These are phyloP conservation scores for Tilletia setariae DNA, from an alignment of 1,284 basidiomycete species.

Conservation along the genomic window DNA sequence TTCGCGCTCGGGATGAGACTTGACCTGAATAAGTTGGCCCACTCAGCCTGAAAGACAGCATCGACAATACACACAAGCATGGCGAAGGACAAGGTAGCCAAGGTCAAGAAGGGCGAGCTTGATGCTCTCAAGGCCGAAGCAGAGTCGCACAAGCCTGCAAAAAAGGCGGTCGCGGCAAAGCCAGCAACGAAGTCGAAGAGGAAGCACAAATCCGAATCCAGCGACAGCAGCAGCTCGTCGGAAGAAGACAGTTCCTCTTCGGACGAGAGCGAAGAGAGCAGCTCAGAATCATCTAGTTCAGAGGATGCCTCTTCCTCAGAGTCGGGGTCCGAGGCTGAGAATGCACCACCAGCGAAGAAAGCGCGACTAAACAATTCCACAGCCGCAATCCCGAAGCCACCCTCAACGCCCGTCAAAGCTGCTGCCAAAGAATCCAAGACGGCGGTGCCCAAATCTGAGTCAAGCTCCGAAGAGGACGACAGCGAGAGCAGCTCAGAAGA, in stretches of 20 bases:
- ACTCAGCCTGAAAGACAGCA: too few species aligned
- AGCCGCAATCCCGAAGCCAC: background rate
- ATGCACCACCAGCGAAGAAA: too few species aligned
- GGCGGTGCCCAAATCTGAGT: background rate
- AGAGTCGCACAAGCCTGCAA: background rate
- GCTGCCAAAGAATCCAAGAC: background rate
- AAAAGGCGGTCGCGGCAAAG: background rate
- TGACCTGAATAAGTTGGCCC: too few species aligned
- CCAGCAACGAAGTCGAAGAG: slow-evolving; percentile 1
- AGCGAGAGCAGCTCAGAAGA: slow-evolving; percentile 6
- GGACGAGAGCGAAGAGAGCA: slow-evolving; percentile 16
- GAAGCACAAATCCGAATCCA: background rate
- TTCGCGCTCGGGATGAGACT: too few species aligned
- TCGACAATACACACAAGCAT: background rate
- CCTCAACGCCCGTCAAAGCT: background rate
- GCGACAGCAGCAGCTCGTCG: slow-evolving; percentile 11
- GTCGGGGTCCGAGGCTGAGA: slow-evolving; percentile 22
- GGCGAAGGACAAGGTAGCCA: background rate
- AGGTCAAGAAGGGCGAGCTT: background rate
- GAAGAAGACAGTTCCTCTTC: background rate
- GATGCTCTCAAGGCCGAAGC: background rate
- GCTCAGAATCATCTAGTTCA: slow-evolving; percentile 27
- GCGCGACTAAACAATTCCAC: background rate
- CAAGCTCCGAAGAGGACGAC: background rate
- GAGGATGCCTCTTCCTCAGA: slow-evolving; percentile 37